Evolutionary conservation across 2,329 filamentous ascomycete genomes (phyloP), one percentile per base, ranked within the genome.

Genomic region (Diaporthe batatas): DNA sequence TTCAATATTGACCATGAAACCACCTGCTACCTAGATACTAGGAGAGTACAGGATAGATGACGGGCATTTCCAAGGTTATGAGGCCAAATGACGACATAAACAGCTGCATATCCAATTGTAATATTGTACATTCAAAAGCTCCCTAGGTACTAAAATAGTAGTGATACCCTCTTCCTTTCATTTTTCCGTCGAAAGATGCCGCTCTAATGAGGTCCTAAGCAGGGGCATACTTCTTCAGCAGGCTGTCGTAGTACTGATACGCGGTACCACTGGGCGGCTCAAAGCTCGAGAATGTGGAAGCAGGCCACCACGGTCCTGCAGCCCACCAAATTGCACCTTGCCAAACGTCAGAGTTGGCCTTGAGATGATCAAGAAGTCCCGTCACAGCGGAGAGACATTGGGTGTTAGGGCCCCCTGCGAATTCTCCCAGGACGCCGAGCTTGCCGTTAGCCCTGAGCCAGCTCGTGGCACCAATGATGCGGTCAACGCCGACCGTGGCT

Each of bases 391-490:
- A 75, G 77, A 85, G 82, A 77, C 89, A 91, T 67, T 82, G 79
- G 1, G 80, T 70, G 79, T 89, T 89, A 72, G 84, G 78, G 3
- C 84, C 87, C 34, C 86, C 89, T 6, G 88, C 88, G 32, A 84
- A 86, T 82, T 90, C 89, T 75, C 89, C 88, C 29, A 90, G 77
- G 75, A 90, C 82, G 39, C 83, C 88, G 74, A 83, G 80, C 84
- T 90, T 89, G 76, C 81, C 81, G 80, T 90, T 90, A 25, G 82
- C 80, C 76, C 86, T 84, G 73, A 90, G 84, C 88, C 88, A 90
- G 72, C 12, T 78, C 6, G 87, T 89, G 6, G 87, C 87, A n/a
- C 79, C 83, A 18, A 79, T 79, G 36, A 90, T 75, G 21, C 87
- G 84, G 78, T 88, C 84, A 3, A 76, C 80, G 68, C 87, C 87